These are phyloP conservation scores for Fusarium longipes DNA, from an alignment of 2,329 filamentous ascomycete species.

Conservation along the genomic window DNA sequence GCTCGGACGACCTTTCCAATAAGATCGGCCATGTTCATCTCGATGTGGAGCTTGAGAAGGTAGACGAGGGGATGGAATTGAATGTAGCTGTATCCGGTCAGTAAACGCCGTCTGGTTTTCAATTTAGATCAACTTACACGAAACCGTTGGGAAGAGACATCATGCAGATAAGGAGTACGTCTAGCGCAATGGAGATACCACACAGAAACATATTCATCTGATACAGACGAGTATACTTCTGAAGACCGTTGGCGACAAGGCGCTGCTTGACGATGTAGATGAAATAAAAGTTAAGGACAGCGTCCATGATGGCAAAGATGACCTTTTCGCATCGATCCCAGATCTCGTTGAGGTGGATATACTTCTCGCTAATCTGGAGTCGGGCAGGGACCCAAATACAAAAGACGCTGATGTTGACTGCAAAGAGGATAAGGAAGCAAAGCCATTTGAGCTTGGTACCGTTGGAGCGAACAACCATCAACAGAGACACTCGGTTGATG, in stretches of 20 bases:
- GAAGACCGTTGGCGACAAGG: constrained; percentile 60
- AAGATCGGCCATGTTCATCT: constrained; percentile 48
- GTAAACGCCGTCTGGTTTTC: background rate
- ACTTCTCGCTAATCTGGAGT: constrained; percentile 54
- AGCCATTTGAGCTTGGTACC: constrained; percentile 56
- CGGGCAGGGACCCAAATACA: constrained; percentile 63
- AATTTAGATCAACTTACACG: constrained; percentile 28
- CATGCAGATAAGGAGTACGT: constrained; percentile 45
- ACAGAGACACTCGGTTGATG: constrained; percentile 61
- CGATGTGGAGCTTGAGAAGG: constrained; percentile 46
- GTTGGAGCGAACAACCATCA: constrained; percentile 54
- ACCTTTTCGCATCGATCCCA: constrained; percentile 65
- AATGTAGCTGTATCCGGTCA: constrained; percentile 32
- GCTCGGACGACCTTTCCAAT: constrained; percentile 46
- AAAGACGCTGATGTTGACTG: constrained; percentile 62
- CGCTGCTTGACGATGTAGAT: constrained; percentile 56
- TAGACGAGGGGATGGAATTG: constrained; percentile 47
- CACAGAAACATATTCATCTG: constrained; percentile 50
- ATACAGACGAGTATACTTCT: constrained; percentile 61
- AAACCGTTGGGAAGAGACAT: constrained; percentile 47
- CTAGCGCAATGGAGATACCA: constrained; percentile 46
- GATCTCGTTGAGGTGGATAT: constrained; percentile 57
- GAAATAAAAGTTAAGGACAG: constrained; percentile 61
- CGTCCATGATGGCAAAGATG: constrained; percentile 60
- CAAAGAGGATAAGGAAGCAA: constrained; percentile 55